Base-by-base conservation (phyloP, 2,329 filamentous ascomycete genomes). In the Colletotrichum nymphaeae region DNA sequence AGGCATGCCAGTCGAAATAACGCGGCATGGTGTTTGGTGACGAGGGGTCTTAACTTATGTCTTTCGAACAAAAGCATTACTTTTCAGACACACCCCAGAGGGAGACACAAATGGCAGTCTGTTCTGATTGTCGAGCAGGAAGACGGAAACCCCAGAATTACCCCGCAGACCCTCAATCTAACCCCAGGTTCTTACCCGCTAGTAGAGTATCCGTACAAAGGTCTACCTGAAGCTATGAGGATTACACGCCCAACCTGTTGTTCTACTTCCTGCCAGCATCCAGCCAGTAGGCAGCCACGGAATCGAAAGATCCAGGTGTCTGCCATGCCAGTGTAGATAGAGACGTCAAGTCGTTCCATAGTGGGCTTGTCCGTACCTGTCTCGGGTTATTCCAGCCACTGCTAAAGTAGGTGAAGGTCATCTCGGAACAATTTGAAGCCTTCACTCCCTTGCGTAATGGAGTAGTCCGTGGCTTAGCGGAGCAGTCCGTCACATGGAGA, bases 301-400 rank as follows among this genome's bases (percentile, higher is more conserved):
- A 55, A 19, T 67, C 42, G 65, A 55, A 52, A 53, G 37, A 67
- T 62, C 16, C 37, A 16, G 14, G 24, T 56, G 3, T 12, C 19
- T 59, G 4, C 14, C 22, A 37, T 60, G 56, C 16, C 6, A 46
- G 19, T 1, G 22, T 11, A 53, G n/a, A 67, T 42, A 56, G 65
- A 67, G 28, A 16, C 14, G 4, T 60, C 37, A 42, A 24, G 11
- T 2, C 1, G 22, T 5, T 46, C 5, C 16, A 37, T 19, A 30
- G 65, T 7, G 9, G 4, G n/a, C 11, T 67, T 42, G 8, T 24
- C n/a, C 49, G 19, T 53, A 11, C 56, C 37, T 52, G 19, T 37
- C 30, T 26, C 65, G 65, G 65, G 28, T 3, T 59, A 35, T 19
- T 53, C 65, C 65, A 62, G 37, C 65, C 28, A 62, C 22, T 67